Evolutionary conservation across 129 eudicot species (phyloP), one percentile per base, ranked within the genome.

Genomic region (Pittosporum tobira): DNA sequence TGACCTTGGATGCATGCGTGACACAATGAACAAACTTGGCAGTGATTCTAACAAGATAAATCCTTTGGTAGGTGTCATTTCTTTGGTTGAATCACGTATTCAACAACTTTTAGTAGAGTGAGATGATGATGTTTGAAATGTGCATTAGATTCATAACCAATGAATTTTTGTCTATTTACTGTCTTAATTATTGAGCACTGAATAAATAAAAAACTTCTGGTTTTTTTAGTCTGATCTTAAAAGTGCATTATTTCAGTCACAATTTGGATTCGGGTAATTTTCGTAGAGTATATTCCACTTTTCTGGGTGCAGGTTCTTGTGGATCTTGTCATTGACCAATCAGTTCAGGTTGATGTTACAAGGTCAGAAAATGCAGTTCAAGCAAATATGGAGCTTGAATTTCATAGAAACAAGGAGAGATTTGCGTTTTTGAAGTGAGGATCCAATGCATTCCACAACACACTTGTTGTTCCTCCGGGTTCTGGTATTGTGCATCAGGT

Each of bases 401-500:
- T 91, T 57, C 75, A 83, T 72, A 91, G 98, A 67, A 91, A 91
- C 84, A 69, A 76, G 61, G 98, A 91, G 74, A 86, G 98, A 71
- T 91, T 91, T 76, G 98, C 85, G 40, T 91, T 91, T 56, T 80
- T 91, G 3, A 91, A 91, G 68, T 91, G 98, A 96, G 98, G 98
- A 48, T 91, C 98, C 15, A 86, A 79, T 63, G 98, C 98, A 58
- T 91, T 91, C 84, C 89, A 60, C n/a, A 91, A 91, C 74, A 91
- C 86, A 96, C 98, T 91, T 76, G 98, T 91, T 49, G 98, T 91
- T 72, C 98, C 98, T 71, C 98, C 98, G 3, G 98, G 98, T 57
- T 90, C 98, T 71, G 98, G 98, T 71, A 90, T 90, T 64, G 98
- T 91, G 53, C 98, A 91, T 68, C 98, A 91, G 95, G 98, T 91